Evolutionary conservation across 805 yeast genomes (phyloP).

Genomic region (Spathaspora girioi): DNA sequence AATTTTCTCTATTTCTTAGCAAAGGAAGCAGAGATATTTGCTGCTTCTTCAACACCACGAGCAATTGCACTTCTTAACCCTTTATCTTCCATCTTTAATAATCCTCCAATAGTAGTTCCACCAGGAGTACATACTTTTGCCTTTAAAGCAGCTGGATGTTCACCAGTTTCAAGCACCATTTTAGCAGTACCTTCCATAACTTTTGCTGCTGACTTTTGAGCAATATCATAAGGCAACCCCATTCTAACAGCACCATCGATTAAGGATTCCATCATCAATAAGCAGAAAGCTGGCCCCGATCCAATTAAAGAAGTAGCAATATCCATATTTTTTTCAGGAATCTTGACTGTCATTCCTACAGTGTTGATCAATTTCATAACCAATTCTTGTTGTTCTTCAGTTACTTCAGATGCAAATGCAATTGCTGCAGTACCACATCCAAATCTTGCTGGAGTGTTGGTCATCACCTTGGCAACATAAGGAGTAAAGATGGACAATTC

Average conservation of each 20-base stretch:
- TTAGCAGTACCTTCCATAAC: constrained; percentile 92
- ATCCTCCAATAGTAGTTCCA: constrained; percentile 95
- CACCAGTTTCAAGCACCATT: constrained; percentile 79
- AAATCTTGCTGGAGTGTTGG: constrained; percentile 92
- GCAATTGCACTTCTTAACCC: constrained; percentile 86
- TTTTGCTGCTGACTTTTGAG: constrained; percentile 84
- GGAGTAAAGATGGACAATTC: constrained; percentile 54
- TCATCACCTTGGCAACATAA: constrained; percentile 87
- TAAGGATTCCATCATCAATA: constrained; percentile 84
- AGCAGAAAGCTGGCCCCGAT: constrained; percentile 93
- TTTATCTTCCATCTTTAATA: constrained; percentile 86
- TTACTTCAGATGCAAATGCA: constrained; percentile 59
- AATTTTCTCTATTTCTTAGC: constrained; percentile 28
- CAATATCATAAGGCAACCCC: constrained; percentile 87
- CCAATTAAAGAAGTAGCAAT: constrained; percentile 95
- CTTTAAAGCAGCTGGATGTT: constrained; percentile 85
- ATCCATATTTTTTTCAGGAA: constrained; percentile 92
- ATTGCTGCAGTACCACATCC: constrained; percentile 94
- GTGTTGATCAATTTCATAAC: constrained; percentile 55
- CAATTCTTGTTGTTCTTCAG: constrained; percentile 37
- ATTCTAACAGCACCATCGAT: constrained; percentile 91
- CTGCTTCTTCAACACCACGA: constrained; percentile 87
- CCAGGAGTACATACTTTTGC: constrained; percentile 95
- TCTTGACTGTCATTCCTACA: constrained; percentile 61
- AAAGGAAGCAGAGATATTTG: constrained; percentile 65